phyloP scores from a whole-genome alignment of 257 asterid genomes.

The Verbascum thapsus region DNA sequence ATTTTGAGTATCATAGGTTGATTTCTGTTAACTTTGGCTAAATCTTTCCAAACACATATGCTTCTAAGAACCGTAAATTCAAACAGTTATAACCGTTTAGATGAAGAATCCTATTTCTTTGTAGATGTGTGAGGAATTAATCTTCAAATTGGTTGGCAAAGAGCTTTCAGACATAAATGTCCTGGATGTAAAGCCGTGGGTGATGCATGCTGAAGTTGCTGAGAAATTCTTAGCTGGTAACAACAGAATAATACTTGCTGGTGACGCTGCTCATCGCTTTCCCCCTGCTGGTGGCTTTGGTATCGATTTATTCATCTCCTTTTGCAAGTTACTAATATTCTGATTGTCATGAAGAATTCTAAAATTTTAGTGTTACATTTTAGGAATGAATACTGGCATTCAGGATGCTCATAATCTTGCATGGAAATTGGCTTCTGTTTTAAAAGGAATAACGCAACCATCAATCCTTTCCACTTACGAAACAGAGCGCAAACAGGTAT shows the following conservation, averaged over 20 bases:
- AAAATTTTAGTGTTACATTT: constrained; percentile 14
- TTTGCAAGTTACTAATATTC: constrained; percentile 12
- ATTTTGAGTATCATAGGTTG: constrained; percentile 3
- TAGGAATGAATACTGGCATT: constrained; percentile 97
- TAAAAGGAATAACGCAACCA: constrained; percentile 59
- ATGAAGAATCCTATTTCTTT: constrained; percentile 28
- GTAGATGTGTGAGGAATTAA: constrained; percentile 76
- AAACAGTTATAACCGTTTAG: constrained; percentile 20
- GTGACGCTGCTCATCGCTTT: constrained; percentile 97
- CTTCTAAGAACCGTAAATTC: constrained; percentile 1
- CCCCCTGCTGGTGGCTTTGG: constrained; percentile 99
- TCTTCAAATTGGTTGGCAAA: constrained; percentile 73
- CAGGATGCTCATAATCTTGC: constrained; percentile 98
- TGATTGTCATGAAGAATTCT: constrained; percentile 22
- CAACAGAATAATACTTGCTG: constrained; percentile 78
- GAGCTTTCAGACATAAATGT: constrained; percentile 82
- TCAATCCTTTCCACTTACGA: constrained; percentile 80
- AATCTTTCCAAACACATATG: constrained; percentile 8
- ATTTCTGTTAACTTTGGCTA: constrained; percentile 7
- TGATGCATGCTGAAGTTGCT: constrained; percentile 98
- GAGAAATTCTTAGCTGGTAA: constrained; percentile 60
- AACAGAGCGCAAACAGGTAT: constrained; percentile 86
- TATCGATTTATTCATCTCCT: constrained; percentile 27
- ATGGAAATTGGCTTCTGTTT: constrained; percentile 87
- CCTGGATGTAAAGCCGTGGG: constrained; percentile 92